A percentile compares a stretch with the other conserved stretches of the same genome.
Conservation (phyloP, 1,139 yeast species). For the Debaryomycetaceae sp. region DNA sequence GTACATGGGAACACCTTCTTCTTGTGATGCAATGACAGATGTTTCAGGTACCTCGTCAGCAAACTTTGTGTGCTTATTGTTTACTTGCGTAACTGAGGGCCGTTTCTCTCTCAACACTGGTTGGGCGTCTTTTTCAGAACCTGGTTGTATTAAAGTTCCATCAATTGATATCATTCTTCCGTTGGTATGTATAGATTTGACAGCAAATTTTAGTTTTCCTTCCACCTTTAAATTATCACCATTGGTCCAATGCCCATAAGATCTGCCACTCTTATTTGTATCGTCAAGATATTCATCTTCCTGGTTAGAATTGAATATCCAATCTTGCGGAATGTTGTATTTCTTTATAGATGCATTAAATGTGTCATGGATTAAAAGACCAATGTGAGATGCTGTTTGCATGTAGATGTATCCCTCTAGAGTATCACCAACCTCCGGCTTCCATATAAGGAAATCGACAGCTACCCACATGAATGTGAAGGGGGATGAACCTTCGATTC, state of each 20-base stretch:
- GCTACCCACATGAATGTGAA: slow-evolving; percentile 83
- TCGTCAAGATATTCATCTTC: slow-evolving; percentile 47
- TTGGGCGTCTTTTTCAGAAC: slow-evolving; percentile 53
- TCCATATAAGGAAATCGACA: slow-evolving; percentile 86
- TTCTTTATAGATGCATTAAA: slow-evolving; percentile 92
- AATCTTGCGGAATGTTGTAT: slow-evolving; percentile 72
- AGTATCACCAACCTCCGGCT: slow-evolving; percentile 78
- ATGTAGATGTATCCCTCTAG: slow-evolving; percentile 85
- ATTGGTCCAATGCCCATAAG: slow-evolving; percentile 87
- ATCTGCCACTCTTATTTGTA: slow-evolving; percentile 29
- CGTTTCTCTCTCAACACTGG: slow-evolving; percentile 43
- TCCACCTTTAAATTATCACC: slow-evolving; percentile 68
- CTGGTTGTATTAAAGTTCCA: slow-evolving; percentile 71
- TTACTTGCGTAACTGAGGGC: slow-evolving; percentile 12
- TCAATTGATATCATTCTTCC: slow-evolving; percentile 83
- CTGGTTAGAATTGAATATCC: slow-evolving; percentile 82
- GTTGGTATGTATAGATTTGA: slow-evolving; percentile 68
- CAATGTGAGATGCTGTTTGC: slow-evolving; percentile 95
- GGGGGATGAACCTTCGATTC: slow-evolving; percentile 77
- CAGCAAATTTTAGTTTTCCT: slow-evolving; percentile 74
- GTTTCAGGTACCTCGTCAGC: slow-evolving; percentile 30
- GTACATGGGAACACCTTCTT: slow-evolving; percentile 19
- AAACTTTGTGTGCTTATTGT: slow-evolving; percentile 40
- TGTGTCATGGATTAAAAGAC: slow-evolving; percentile 84
- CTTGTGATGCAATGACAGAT: slow-evolving; percentile 19